Conservation (phyloP, 768 basidiomycete species). For the Kwoniella botswanensis region DNA sequence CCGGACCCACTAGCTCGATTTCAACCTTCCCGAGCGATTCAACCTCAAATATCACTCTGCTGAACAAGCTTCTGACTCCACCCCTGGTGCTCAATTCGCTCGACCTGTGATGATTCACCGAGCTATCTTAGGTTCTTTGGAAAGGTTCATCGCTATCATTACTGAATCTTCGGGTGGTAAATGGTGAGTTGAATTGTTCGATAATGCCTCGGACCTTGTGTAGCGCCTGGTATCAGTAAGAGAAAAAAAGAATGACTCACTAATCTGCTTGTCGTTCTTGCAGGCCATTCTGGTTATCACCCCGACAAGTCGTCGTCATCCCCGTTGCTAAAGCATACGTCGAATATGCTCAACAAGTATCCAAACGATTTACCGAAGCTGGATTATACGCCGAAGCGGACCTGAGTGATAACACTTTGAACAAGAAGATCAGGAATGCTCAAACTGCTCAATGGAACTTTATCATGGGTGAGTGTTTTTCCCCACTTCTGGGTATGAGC, state of each 20-base stretch:
- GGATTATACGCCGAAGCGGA: slow-evolving; percentile 92
- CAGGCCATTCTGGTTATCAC: slow-evolving; percentile 98
- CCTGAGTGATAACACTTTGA: slow-evolving; percentile 85
- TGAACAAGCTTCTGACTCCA: slow-evolving; percentile 60
- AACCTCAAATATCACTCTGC: slow-evolving; percentile 86
- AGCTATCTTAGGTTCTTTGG: slow-evolving; percentile 89
- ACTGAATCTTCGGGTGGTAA: slow-evolving; percentile 98
- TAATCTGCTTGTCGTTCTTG: neutral
- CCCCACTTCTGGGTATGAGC: neutral
- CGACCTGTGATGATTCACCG: slow-evolving; percentile 98
- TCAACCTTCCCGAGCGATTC: slow-evolving; percentile 96
- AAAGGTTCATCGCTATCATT: slow-evolving; percentile 94
- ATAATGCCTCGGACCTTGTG: neutral
- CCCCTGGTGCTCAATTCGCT: slow-evolving; percentile 64
- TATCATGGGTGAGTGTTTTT: slow-evolving; percentile 73
- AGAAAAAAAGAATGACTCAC: neutral
- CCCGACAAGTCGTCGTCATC: slow-evolving; percentile 92
- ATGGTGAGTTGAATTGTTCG: slow-evolving; percentile 68
- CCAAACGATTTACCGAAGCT: slow-evolving; percentile 67
- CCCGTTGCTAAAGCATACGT: slow-evolving; percentile 88
- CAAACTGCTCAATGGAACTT: slow-evolving; percentile 98
- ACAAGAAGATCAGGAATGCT: slow-evolving; percentile 96
- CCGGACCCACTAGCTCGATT: slow-evolving; percentile 74
- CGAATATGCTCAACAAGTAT: slow-evolving; percentile 85
- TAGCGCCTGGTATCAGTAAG: too few species aligned